Base-by-base conservation (phyloP, 345 rosid genomes). In the Salix brachista region DNA sequence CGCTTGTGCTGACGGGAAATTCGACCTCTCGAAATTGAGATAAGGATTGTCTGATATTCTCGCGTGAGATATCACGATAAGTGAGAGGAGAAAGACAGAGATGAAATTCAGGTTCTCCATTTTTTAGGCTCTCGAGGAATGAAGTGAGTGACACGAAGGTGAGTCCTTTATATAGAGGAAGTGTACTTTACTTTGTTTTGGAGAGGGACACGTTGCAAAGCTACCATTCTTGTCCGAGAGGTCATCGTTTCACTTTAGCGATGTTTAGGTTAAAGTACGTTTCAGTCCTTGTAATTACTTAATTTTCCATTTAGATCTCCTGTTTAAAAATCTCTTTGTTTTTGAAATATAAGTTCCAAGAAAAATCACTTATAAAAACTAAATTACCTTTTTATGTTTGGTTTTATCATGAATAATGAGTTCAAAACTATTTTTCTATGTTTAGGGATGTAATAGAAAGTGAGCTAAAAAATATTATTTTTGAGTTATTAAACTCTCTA, bases 1-100 rank as follows among this genome's bases (percentile, higher is more conserved):
- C 14, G 95, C 97, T 18, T 89, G 88, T 32, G 90, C 72, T 0
- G 95, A 87, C 3, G 97, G 96, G 66, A 92, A 89, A 65, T 56
- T 82, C 28, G 95, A 87, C 71, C 60, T 65, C 67, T 73, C 87
- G 67, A 89, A 72, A 74, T 36, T 69, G 56, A 30, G 78, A 73
- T 60, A 44, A 34, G 13, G 46, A 39, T 74, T 37, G n/a, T 16
- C 17, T 19, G 66, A 36, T 30, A 62, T 5, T 3, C 19, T 7
- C 1, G 65, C 81, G 48, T 10, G 65, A 18, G 80, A 78, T 66
- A 84, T 41, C 39, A 81, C 26, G 70, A 80, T 4, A 71, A 85
- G 65, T 65, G 80, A 71, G 39, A 78, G 75, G 36, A 76, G 75
- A 14, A 83, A 70, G 34, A 85, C 75, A n/a, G 30, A 69, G 42